These are phyloP conservation scores for Rhodomyrtus psidioides DNA, from an alignment of 441 rosid genomes.

Conservation along the genomic window DNA sequence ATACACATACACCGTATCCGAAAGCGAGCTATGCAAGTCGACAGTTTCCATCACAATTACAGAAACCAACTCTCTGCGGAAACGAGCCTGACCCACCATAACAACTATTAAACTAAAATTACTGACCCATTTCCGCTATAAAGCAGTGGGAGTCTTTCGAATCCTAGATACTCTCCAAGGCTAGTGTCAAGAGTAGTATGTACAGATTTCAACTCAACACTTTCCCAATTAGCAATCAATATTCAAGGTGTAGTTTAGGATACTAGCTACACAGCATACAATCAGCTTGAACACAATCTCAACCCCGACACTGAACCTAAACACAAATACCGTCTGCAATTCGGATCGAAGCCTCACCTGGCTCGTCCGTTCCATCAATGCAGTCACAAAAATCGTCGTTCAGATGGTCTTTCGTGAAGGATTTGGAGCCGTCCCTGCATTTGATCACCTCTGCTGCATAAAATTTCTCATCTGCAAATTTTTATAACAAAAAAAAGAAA, in stretches of 20 bases:
- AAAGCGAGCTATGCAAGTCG: not conserved
- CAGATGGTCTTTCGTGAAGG: slow-evolving; percentile 63
- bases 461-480: slow-evolving; percentile 52
- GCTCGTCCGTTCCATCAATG: slow-evolving; percentile 89
- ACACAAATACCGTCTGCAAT: not conserved
- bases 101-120: not conserved
- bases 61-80: not conserved
- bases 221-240: not conserved
- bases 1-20: not conserved
- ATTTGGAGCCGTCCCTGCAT: slow-evolving; percentile 83
- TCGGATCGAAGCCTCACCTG: slow-evolving; percentile 35
- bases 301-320: not conserved
- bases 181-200: not conserved
- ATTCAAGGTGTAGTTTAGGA: not conserved
- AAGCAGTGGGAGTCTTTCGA: not conserved
- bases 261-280: not conserved
- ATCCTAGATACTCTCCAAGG: not conserved
- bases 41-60: not conserved
- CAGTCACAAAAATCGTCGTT: slow-evolving; percentile 93
- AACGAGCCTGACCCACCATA: not conserved
- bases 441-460: slow-evolving; percentile 50
- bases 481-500: not conserved
- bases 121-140: not conserved
- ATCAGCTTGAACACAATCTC: not conserved
- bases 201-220: not conserved